Evolutionary conservation across 2,329 filamentous ascomycete species (phyloP), one percentile per base, ranked within the genome.

Genomic region (Dichotomopilus funicola): DNA sequence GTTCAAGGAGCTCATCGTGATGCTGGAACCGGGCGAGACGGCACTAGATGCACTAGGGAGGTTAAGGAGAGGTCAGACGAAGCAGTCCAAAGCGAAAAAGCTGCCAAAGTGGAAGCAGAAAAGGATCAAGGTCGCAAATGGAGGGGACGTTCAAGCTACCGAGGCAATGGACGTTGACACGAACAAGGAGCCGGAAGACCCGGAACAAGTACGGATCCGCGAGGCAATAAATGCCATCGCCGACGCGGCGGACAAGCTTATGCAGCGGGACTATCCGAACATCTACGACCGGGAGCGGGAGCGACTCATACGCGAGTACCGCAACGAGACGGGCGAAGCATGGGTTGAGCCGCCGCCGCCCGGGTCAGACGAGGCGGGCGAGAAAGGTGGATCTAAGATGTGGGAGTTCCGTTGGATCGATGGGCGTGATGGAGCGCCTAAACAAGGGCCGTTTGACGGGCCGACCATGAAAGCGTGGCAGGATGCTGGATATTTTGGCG

Each of bases 361-460:
- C 19, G 19, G 19, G 19, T 27, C 63, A 43, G 65, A 70, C 45
- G 65, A 66, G 42, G 66, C 65, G 19, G 19, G 19, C 42, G 65
- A 68, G 46, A 64, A 70, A 31, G 67, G 66, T 13, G 65, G 65
- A 37, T 64, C 53, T 31, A 73, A 64, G 58, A 80, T 82, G 77
- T 99, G 92, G 91, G 89, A 97, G 71, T 99, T 90, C 69, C 81
- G 89, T 56, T 99, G 94, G 94, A 86, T 84, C 41, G 91, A 96
- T 68, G 89, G 89, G 13, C 80, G 91, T 42, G 92, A 96, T 66
- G 87, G 83, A 34, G 89, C 82, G 9, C 80, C 82, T 48, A 80
- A 81, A 56, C 90, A 99, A 70, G 94, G 94, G 0, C 92, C 94
- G 0, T 99, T 91, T 69, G 90, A 96, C 67, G 82, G 80, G 6